These are phyloP conservation scores for Starmerella cellae DNA, from an alignment of 805 yeast species.

Conservation along the genomic window DNA sequence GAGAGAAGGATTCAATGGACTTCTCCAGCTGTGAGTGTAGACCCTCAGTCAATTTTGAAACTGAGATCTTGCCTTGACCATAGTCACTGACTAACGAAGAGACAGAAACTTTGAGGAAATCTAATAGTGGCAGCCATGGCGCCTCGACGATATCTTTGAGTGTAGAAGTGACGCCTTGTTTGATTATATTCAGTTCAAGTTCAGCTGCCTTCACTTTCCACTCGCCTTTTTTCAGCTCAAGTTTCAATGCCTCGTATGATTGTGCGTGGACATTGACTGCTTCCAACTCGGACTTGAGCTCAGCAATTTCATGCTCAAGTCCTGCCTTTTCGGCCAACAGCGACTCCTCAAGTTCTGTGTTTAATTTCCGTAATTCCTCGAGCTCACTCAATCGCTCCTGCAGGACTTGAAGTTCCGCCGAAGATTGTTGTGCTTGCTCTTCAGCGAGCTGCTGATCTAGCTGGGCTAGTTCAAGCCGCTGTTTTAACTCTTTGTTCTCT, in stretches of 20 bases:
- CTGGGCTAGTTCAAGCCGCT: constrained; percentile 24
- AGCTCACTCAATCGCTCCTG: constrained; percentile 14
- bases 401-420: constrained; percentile 19
- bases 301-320: neutral
- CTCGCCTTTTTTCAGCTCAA: neutral
- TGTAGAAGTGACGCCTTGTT: neutral
- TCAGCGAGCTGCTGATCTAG: constrained; percentile 30
- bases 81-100: neutral
- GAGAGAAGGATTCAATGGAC: neutral
- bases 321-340: constrained; percentile 4
- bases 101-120: constrained; percentile 1
- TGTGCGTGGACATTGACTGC: neutral
- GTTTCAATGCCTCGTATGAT: neutral
- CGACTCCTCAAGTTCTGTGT: constrained; percentile 12
- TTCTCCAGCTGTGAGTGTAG: neutral
- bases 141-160: neutral
- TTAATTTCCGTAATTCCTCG: constrained; percentile 10
- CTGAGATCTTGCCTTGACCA: constrained; percentile 1
- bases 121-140: constrained; percentile 5
- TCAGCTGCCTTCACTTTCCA: constrained; percentile 1
- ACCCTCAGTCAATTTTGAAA: neutral
- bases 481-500: constrained; percentile 17
- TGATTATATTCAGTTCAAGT: constrained; percentile 2
- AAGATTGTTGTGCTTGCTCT: constrained; percentile 26
- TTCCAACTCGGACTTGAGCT: neutral